Percentiles rank a stretch among this genome's conserved stretches.
These are phyloP conservation scores for Oryza glumipatula DNA, from an alignment of 176 grass and related monocot species.

Conservation along the genomic window DNA sequence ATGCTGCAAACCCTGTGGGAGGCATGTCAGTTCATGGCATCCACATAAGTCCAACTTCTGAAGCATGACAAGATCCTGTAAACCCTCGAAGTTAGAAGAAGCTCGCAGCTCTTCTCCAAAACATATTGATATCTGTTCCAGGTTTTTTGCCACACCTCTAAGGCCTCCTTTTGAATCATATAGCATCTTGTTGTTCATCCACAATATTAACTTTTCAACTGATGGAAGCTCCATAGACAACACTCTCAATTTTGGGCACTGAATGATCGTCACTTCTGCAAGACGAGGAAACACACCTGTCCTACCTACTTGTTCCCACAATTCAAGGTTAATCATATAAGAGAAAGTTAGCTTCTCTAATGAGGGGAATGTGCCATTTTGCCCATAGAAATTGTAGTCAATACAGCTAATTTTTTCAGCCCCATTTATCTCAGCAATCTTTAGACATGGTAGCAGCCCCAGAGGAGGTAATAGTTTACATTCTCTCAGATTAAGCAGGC, in stretches of 20 bases:
- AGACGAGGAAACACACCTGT: not conserved
- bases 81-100: not conserved
- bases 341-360: constrained; percentile 25
- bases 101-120: not conserved
- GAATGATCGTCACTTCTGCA: not conserved
- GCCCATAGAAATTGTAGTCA: not conserved
- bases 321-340: constrained; percentile 12
- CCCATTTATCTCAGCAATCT: constrained; percentile 19
- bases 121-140: constrained; percentile 16
- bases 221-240: constrained; percentile 27
- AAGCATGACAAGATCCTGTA: not conserved
- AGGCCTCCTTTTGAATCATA: not conserved
- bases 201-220: not conserved
- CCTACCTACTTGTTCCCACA: not conserved
- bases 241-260: constrained; percentile 33
- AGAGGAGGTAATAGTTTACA: not conserved
- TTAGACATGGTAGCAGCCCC: not conserved
- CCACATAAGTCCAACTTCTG: constrained; percentile 2
- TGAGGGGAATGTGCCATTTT: not conserved
- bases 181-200: constrained; percentile 28
- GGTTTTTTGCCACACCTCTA: not conserved
- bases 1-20: not conserved
- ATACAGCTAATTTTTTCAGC: not conserved
- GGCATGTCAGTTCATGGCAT: constrained; percentile 11
- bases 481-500: not conserved